These are phyloP conservation scores for Gossypium ekmanianum DNA, from an alignment of 345 rosid species.

Conservation along the genomic window DNA sequence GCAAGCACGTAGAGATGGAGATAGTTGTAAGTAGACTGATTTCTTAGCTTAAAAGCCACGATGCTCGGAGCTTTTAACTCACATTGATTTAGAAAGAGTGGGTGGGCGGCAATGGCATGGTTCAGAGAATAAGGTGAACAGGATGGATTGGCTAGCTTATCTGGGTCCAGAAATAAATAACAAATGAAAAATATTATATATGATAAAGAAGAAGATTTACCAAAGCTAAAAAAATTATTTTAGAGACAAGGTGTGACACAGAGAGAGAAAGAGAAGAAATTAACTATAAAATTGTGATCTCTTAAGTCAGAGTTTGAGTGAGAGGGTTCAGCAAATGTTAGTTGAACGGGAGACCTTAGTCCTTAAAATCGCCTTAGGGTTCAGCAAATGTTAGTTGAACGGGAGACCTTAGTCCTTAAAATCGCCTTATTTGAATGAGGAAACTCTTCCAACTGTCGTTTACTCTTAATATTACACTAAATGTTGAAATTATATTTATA, in stretches of 20 bases:
- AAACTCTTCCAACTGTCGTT: slow-evolving; percentile 45
- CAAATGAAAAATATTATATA: too few relatives aligned
- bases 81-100: not conserved
- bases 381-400: slow-evolving; percentile 34
- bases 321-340: not conserved
- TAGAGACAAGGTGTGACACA: too few relatives aligned
- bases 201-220: too few relatives aligned
- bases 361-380: slow-evolving; percentile 46
- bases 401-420: slow-evolving; percentile 58
- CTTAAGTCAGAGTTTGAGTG: too few relatives aligned
- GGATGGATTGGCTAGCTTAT: too few relatives aligned
- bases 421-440: slow-evolving; percentile 49
- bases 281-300: too few relatives aligned
- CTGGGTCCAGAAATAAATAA: slow-evolving; percentile 43
- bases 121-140: too few relatives aligned
- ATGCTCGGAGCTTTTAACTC: slow-evolving; percentile 32
- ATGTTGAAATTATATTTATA: too few relatives aligned
- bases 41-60: slow-evolving; percentile 65
- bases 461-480: not conserved
- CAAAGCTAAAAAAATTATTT: too few relatives aligned
- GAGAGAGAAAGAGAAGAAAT: too few relatives aligned
- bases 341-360: slow-evolving; percentile 64
- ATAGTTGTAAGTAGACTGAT: slow-evolving; percentile 23
- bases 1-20: not conserved
- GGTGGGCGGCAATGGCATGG: too few relatives aligned